Percentiles rank a stretch among this genome's conserved stretches.
Evolutionary conservation across 1,284 basidiomycete genomes (phyloP).

Genomic region (Rhodofomes roseus): DNA sequence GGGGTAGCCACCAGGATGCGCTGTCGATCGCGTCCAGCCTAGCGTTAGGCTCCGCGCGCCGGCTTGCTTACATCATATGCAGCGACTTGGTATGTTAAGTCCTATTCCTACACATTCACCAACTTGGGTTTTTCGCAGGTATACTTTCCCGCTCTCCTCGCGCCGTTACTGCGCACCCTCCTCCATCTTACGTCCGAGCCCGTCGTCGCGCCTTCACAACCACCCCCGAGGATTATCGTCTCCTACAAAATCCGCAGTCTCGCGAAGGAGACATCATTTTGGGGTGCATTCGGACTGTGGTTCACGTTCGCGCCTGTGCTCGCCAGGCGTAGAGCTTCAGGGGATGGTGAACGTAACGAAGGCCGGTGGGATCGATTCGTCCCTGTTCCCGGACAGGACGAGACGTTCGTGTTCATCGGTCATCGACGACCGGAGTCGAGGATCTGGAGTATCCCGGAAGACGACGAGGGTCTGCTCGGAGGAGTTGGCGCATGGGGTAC

Average conservation of each 20-base stretch:
- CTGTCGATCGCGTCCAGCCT: slow-evolving; percentile 37
- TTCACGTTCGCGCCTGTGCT: slow-evolving; percentile 70
- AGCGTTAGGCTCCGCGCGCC: slow-evolving; percentile 14
- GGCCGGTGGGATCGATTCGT: slow-evolving; percentile 24
- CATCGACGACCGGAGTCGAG: slow-evolving; percentile 52
- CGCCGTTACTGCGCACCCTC: slow-evolving; percentile 65
- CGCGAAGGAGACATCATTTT: slow-evolving; percentile 75
- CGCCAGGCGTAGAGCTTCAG: slow-evolving; percentile 14
- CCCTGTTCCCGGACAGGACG: slow-evolving; percentile 34
- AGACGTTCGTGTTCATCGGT: slow-evolving; percentile 59
- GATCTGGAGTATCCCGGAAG: slow-evolving; percentile 47
- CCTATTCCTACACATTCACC: background rate
- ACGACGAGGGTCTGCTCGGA: slow-evolving; percentile 50
- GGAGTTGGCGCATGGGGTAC: slow-evolving; percentile 51
- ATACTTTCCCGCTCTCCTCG: slow-evolving; percentile 73
- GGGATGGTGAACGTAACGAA: background rate
- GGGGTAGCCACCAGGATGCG: slow-evolving; percentile 54
- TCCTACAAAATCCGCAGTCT: slow-evolving; percentile 80
- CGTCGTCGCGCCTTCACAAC: slow-evolving; percentile 24
- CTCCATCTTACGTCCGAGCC: slow-evolving; percentile 59
- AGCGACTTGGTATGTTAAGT: slow-evolving; percentile 65
- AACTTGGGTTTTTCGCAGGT: slow-evolving; percentile 34
- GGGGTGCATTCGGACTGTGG: slow-evolving; percentile 81
- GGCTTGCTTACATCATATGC: slow-evolving; percentile 63
- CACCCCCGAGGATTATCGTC: slow-evolving; percentile 40